Conservation (phyloP, 768 basidiomycete genomes). For the Naganishia onofrii region DNA sequence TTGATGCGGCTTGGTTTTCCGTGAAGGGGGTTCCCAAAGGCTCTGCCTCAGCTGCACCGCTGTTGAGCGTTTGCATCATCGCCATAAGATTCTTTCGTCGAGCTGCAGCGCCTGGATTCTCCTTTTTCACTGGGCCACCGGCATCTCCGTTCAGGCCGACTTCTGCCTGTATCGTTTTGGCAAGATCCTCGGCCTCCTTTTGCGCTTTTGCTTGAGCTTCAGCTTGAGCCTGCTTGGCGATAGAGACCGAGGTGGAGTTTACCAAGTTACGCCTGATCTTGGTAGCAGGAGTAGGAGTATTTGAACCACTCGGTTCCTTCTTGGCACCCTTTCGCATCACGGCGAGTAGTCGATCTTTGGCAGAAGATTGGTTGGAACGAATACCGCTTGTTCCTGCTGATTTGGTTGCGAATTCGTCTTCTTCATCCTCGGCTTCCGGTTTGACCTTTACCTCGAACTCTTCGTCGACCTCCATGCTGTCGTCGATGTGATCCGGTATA, state of each 20-base stretch:
- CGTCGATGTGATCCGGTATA: constrained; percentile 37
- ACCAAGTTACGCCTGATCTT: constrained; percentile 26
- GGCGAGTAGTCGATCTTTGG: constrained; percentile 29
- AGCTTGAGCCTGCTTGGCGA: constrained; percentile 23
- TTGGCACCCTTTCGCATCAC: constrained; percentile 17
- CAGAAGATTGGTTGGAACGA: constrained; percentile 15
- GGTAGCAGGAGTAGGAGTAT: constrained; percentile 9
- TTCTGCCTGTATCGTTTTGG: constrained; percentile 16
- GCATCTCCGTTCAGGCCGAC: not conserved
- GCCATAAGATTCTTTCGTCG: constrained; percentile 28
- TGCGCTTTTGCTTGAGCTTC: constrained; percentile 30
- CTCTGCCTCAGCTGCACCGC: constrained; percentile 22
- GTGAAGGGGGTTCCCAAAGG: constrained; percentile 23
- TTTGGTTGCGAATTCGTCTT: constrained; percentile 43
- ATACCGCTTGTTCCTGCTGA: not conserved
- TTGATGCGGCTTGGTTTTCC: constrained; percentile 23
- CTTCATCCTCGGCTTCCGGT: constrained; percentile 41
- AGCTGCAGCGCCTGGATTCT: constrained; percentile 30
- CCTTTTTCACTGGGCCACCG: constrained; percentile 33
- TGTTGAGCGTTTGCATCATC: constrained; percentile 29
- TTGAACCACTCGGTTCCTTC: constrained; percentile 5
- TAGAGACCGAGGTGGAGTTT: constrained; percentile 30
- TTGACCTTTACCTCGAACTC: constrained; percentile 35
- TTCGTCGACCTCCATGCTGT: constrained; percentile 16
- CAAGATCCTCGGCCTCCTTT: constrained; percentile 29